These are phyloP conservation scores for Passalora sequoiae DNA, from an alignment of 2,329 filamentous ascomycete species.

Conservation along the genomic window DNA sequence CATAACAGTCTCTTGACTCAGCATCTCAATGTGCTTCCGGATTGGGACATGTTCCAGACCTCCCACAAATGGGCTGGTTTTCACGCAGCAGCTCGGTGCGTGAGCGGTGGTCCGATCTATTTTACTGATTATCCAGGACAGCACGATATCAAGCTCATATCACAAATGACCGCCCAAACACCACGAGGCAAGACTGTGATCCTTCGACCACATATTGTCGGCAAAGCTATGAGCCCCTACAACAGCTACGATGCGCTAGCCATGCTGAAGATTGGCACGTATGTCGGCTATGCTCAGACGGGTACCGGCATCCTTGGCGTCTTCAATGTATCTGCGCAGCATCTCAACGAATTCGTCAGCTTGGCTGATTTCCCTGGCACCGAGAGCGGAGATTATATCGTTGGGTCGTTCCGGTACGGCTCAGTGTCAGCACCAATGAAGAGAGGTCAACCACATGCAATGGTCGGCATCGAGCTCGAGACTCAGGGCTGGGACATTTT, in stretches of 20 bases:
- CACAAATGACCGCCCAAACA: slow-evolving; percentile 74
- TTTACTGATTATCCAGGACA: slow-evolving; percentile 85
- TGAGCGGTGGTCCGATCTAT: slow-evolving; percentile 88
- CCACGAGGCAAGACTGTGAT: slow-evolving; percentile 69
- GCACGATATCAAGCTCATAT: slow-evolving; percentile 69
- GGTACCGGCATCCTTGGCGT: slow-evolving; percentile 74
- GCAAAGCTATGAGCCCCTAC: slow-evolving; percentile 69
- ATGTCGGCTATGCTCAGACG: slow-evolving; percentile 61
- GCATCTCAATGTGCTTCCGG: slow-evolving; percentile 79
- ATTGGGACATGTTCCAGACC: slow-evolving; percentile 74
- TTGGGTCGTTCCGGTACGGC: slow-evolving; percentile 67
- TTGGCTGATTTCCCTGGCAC: slow-evolving; percentile 70
- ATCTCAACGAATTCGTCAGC: slow-evolving; percentile 63
- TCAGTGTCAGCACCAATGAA: slow-evolving; percentile 51
- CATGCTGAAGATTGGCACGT: slow-evolving; percentile 73
- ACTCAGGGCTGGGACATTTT: slow-evolving; percentile 52
- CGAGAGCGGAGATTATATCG: slow-evolving; percentile 58
- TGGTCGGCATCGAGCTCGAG: slow-evolving; percentile 60
- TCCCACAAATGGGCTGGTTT: slow-evolving; percentile 67
- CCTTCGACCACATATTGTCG: slow-evolving; percentile 69
- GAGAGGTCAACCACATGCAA: slow-evolving; percentile 32
- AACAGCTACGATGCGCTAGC: slow-evolving; percentile 66
- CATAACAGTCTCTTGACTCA: slow-evolving; percentile 80
- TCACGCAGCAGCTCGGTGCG: slow-evolving; percentile 82
- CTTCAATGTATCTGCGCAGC: slow-evolving; percentile 69